Conservation (phyloP, 169 alveolate genomes). For the Perkinsus chesapeaki region DNA sequence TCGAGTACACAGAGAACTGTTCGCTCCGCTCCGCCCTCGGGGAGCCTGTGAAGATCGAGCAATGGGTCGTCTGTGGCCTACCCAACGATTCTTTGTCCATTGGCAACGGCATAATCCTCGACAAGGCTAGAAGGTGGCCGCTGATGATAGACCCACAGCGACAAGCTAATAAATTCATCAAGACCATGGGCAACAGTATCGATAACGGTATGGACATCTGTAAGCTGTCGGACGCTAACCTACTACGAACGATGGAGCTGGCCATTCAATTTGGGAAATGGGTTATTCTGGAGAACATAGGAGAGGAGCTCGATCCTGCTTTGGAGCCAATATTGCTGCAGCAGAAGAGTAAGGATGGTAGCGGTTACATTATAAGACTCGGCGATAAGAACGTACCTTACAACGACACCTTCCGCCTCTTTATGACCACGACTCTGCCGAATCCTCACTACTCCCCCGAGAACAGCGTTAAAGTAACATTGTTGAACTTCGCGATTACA, state of each 20-base stretch:
- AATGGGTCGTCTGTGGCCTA: constrained; percentile 76
- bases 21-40: constrained; percentile 57
- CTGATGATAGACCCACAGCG: constrained; percentile 87
- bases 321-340: constrained; percentile 66
- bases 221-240: constrained; percentile 60
- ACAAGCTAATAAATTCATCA: constrained; percentile 78
- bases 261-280: constrained; percentile 74
- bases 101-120: constrained; percentile 81
- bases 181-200: constrained; percentile 63
- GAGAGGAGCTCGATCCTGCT: constrained; percentile 73
- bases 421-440: constrained; percentile 59
- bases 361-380: constrained; percentile 47
- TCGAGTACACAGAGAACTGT: constrained; percentile 63
- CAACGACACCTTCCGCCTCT: constrained; percentile 51
- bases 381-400: constrained; percentile 75
- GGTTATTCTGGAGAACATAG: constrained; percentile 75
- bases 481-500: constrained; percentile 73
- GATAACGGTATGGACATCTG: constrained; percentile 56
- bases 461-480: constrained; percentile 63
- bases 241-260: constrained; percentile 64
- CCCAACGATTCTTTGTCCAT: constrained; percentile 82
- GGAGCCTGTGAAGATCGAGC: constrained; percentile 71
- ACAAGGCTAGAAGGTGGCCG: constrained; percentile 81
- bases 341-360: constrained; percentile 59
- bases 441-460: constrained; percentile 79